Percentiles rank a stretch among this genome's conserved stretches.
Evolutionary conservation across 495 filamentous ascomycete genomes (phyloP).

Genomic region (Penicillium chermesinum): DNA sequence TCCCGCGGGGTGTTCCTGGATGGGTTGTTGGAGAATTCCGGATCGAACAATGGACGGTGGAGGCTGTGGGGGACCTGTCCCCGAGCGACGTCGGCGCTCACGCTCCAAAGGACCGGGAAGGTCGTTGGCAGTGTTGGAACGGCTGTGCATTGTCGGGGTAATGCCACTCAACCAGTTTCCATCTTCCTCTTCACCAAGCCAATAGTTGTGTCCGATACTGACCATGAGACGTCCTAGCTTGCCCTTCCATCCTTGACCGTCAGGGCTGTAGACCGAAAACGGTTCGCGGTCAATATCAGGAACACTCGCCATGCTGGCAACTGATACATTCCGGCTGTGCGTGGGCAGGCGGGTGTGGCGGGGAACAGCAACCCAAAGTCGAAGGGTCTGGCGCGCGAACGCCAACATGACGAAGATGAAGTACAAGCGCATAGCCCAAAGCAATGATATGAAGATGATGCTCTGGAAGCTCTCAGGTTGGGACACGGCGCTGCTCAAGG

Average conservation of each 20-base stretch:
- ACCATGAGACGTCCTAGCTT: constrained; percentile 70
- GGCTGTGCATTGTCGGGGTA: constrained; percentile 50
- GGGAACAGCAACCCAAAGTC: constrained; percentile 46
- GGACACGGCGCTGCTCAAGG: constrained; percentile 48
- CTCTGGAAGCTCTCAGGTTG: constrained; percentile 69
- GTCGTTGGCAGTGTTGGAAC: constrained; percentile 25
- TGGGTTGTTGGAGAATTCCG: constrained; percentile 32
- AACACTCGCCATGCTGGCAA: constrained; percentile 41
- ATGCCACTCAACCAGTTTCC: constrained; percentile 58
- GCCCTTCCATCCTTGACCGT: constrained; percentile 73
- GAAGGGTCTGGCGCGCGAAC: constrained; percentile 67
- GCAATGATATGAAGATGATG: constrained; percentile 62
- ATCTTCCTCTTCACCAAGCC: constrained; percentile 58
- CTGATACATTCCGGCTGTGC: constrained; percentile 42
- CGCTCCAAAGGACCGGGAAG: constrained; percentile 55
- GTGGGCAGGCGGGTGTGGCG: constrained; percentile 42
- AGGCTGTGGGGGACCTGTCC: constrained; percentile 58
- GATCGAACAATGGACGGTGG: constrained; percentile 37
- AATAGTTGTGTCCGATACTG: constrained; percentile 63
- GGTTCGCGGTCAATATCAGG: constrained; percentile 58
- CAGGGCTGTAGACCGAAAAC: constrained; percentile 59
- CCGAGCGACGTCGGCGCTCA: constrained; percentile 62
- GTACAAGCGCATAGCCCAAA: constrained; percentile 72
- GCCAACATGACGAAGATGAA: constrained; percentile 75
- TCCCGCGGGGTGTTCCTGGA: constrained; percentile 29